Conservation (phyloP, 331 rosid genomes). For the Quercus lobata region DNA sequence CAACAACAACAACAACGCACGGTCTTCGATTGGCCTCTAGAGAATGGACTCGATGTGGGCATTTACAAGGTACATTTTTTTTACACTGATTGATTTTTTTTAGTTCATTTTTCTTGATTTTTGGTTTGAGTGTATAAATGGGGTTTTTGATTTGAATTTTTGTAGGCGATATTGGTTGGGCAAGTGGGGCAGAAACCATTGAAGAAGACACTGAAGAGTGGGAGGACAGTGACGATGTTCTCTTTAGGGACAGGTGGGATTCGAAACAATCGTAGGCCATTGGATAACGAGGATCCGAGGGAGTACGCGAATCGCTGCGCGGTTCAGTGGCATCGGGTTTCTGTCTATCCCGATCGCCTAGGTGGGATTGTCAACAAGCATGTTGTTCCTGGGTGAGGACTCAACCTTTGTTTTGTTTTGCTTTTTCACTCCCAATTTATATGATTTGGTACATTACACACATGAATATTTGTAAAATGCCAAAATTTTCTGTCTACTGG, state of each 20-base stretch:
- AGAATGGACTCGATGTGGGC: slow-evolving; percentile 75
- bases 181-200: slow-evolving; percentile 77
- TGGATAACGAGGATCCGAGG: slow-evolving; percentile 57
- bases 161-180: slow-evolving; percentile 84
- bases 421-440: not conserved
- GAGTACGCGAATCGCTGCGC: slow-evolving; percentile 72
- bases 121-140: not conserved
- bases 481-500: too few species aligned
- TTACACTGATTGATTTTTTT: not conserved
- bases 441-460: too few species aligned
- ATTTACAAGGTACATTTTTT: slow-evolving; percentile 54
- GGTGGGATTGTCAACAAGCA: slow-evolving; percentile 45
- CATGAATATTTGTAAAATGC: too few species aligned
- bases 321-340: slow-evolving; percentile 91
- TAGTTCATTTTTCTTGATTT: slow-evolving; percentile 3
- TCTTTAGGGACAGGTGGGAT: slow-evolving; percentile 91
- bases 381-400: slow-evolving; percentile 55
- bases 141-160: not conserved
- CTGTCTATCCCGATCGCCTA: slow-evolving; percentile 57
- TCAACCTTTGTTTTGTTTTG: not conserved
- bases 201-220: slow-evolving; percentile 71
- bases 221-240: slow-evolving; percentile 51
- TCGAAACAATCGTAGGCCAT: slow-evolving; percentile 84
- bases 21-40: slow-evolving; percentile 43
- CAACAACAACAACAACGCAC: not conserved